Evolutionary conservation across 257 asterid genomes (phyloP), one percentile per base, ranked within the genome.

Genomic region (Coffea eugenioides): DNA sequence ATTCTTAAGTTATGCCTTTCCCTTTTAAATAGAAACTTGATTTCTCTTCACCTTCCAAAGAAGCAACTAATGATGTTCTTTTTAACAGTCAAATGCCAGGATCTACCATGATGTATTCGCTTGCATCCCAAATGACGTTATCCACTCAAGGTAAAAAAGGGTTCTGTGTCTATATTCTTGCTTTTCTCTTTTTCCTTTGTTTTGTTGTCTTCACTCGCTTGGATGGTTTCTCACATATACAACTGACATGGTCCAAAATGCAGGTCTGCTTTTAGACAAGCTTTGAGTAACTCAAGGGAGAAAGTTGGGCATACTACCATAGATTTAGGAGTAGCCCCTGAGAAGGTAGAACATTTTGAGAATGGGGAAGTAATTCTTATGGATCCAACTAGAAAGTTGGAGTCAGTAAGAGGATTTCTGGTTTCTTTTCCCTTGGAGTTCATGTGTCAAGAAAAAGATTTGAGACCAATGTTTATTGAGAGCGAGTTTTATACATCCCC

Each of bases 351-450:
- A 82, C 11, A 45, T 57, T 59, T 69, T 18, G 80, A 87, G 80
- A 79, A 92, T 67, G 93, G 93, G 27, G 80, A 85, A 80, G 74
- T 80, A 69, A 23, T 61, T 16, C 67, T 79, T 62, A 48, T 75
- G 52, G 87, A 93, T 81, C 89, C 97, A 16, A 77, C 65, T 39
- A 39, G 80, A 18, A 90, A 65, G 85, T 80, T 95, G 52, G 79
- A 90, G 85, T 85, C 93, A 21, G 85, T 90, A 27, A 85, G 84
- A 82, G 99, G 99, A 49, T 88, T 81, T 83, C 92, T 93, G 31
- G 99, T 95, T 81, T 88, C 91, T n/a, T 95, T 95, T 78, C 98
- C 99, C 18, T 77, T 93, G 86, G 96, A 90, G 85, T 93, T 95
- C 90, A 89, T 95, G 97, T 84, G 88, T 14, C 95, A 95, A 84